phyloP scores from a whole-genome alignment of 2,329 filamentous ascomycete genomes.

The Colletotrichum sp. region DNA sequence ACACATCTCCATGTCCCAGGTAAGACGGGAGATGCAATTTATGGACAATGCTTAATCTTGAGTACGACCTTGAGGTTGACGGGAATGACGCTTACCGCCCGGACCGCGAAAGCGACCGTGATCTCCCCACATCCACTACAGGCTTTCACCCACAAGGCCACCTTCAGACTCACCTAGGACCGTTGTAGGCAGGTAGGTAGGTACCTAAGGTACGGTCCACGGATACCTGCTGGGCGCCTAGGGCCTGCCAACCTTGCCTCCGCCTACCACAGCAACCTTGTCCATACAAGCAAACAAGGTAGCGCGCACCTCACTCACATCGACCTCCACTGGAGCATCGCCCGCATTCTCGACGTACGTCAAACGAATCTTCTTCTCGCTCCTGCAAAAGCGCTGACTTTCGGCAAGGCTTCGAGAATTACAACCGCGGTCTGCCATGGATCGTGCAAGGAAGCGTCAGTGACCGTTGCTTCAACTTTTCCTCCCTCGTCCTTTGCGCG shows the following conservation, averaged over 20 bases:
- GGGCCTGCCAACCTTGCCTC: neutral
- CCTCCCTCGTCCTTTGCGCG: neutral
- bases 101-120: neutral
- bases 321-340: neutral
- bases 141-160: neutral
- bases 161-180: neutral
- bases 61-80: neutral
- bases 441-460: conserved; percentile 70
- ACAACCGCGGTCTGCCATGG: conserved; percentile 54
- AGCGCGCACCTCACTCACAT: neutral
- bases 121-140: neutral
- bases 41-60: neutral
- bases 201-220: neutral
- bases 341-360: neutral
- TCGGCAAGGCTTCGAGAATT: conserved; percentile 25
- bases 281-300: neutral
- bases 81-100: conserved; percentile 3
- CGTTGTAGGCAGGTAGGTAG: neutral
- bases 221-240: neutral
- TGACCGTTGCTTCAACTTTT: neutral
- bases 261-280: neutral
- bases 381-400: neutral
- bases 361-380: neutral
- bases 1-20: neutral
- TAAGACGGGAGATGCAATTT: neutral